A percentile compares a stretch with the other conserved stretches of the same genome.
Evolutionary conservation across 2,329 filamentous ascomycete genomes (phyloP).

Genomic region (Venturia aucupariae): DNA sequence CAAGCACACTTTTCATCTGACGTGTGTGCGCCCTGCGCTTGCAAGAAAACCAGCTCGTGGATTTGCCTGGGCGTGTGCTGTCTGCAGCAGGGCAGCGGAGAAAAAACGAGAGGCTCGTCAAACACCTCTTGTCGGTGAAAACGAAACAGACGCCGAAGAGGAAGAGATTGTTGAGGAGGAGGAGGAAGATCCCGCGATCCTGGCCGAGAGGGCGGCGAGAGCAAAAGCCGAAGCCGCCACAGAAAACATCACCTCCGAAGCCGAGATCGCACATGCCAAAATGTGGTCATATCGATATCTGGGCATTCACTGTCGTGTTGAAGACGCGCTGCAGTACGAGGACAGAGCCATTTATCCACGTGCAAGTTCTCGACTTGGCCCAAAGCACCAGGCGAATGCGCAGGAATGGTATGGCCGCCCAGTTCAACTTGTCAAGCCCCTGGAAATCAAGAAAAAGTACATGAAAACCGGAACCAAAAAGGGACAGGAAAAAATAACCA

Average conservation of each 20-base stretch:
- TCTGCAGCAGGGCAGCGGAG: conserved; percentile 93
- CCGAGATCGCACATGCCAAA: conserved; percentile 85
- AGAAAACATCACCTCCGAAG: conserved; percentile 59
- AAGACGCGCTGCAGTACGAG: conserved; percentile 93
- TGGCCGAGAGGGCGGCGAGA: conserved; percentile 54
- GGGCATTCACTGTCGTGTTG: conserved; percentile 87
- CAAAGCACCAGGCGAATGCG: conserved; percentile 82
- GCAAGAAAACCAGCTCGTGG: conserved; percentile 94
- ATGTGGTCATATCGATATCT: conserved; percentile 96
- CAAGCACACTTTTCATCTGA: conserved; percentile 94
- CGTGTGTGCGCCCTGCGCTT: conserved; percentile 84
- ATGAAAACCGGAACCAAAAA: conserved; percentile 54
- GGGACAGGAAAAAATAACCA: conserved; percentile 67
- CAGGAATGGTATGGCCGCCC: conserved; percentile 76
- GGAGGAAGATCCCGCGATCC: conserved; percentile 47
- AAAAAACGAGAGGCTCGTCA: conserved; percentile 82
- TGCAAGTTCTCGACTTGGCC: conserved; percentile 84
- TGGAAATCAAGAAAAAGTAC: conserved; percentile 73
- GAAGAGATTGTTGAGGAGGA: conserved; percentile 58
- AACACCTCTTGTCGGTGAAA: conserved; percentile 60
- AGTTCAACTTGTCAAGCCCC: conserved; percentile 81
- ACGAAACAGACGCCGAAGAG: conserved; percentile 49
- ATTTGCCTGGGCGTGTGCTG: conserved; percentile 95
- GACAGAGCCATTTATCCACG: conserved; percentile 89
- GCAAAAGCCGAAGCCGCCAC: conserved; percentile 43